Percentiles rank a stretch among this genome's conserved stretches.
Evolutionary conservation across 2,329 filamentous ascomycete species (phyloP).

Genomic region (Penicillium expansum): DNA sequence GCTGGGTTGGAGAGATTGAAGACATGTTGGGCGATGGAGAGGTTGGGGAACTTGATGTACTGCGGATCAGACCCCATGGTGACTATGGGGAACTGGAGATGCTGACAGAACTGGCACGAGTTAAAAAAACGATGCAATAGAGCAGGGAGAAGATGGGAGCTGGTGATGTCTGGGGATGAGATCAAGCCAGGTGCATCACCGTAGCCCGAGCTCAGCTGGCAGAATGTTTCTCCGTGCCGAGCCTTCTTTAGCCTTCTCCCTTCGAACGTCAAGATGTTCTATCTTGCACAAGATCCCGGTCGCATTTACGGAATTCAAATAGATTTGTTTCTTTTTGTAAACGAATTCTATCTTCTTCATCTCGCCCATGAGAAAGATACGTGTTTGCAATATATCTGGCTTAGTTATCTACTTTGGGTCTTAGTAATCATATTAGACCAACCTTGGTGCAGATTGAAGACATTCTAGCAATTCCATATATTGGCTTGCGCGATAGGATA

Average conservation of each 20-base stretch:
- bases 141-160: constrained; percentile 9
- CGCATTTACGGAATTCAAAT: background rate
- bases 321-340: background rate
- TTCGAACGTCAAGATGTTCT: background rate
- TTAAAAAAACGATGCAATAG: constrained; percentile 6
- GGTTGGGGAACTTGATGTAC: constrained; percentile 63
- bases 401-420: background rate
- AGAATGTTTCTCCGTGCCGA: constrained; percentile 33
- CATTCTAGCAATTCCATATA: background rate
- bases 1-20: constrained; percentile 65
- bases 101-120: background rate
- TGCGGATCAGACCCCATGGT: constrained; percentile 63
- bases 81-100: constrained; percentile 22
- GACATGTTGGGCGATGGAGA: constrained; percentile 64
- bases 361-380: background rate
- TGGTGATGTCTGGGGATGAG: constrained; percentile 20
- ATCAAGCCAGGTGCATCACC: constrained; percentile 21
- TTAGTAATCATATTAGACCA: background rate
- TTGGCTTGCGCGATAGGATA: background rate
- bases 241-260: background rate
- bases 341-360: background rate
- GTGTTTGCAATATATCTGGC: background rate
- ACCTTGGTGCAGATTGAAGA: background rate
- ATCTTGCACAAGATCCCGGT: background rate
- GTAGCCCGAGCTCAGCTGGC: constrained; percentile 36